phyloP scores from a whole-genome alignment of 2,329 filamentous ascomycete genomes.

The Aspergillus transmontanensis region DNA sequence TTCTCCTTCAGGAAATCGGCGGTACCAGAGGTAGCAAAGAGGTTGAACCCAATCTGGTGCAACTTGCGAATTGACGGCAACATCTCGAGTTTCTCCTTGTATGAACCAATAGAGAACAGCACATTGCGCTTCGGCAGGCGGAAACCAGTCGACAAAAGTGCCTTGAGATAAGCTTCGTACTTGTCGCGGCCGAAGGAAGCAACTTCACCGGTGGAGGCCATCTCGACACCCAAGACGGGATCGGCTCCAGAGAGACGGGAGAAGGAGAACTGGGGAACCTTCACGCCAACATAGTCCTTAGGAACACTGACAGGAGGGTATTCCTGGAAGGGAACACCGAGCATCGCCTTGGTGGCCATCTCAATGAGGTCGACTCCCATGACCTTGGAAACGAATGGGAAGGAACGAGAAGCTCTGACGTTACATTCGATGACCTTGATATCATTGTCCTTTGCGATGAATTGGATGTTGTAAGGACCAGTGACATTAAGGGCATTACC shows the following conservation, averaged over 20 bases:
- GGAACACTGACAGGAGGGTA: slow-evolving; percentile 79
- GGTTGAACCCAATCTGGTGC: slow-evolving; percentile 87
- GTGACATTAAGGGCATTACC: slow-evolving; percentile 92
- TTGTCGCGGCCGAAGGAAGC: slow-evolving; percentile 95
- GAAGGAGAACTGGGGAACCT: slow-evolving; percentile 99
- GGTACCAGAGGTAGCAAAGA: slow-evolving; percentile 94
- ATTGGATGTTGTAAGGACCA: slow-evolving; percentile 97
- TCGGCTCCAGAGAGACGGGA: slow-evolving; percentile 94
- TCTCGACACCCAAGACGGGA: slow-evolving; percentile 95
- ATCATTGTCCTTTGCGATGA: slow-evolving; percentile 98
- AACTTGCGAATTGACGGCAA: slow-evolving; percentile 88
- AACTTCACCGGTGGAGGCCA: slow-evolving; percentile 98
- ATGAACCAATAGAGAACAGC: slow-evolving; percentile 90
- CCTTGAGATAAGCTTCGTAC: slow-evolving; percentile 97
- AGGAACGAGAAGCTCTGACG: slow-evolving; percentile 91
- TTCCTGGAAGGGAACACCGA: slow-evolving; percentile 76
- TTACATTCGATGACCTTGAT: slow-evolving; percentile 99
- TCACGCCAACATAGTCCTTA: slow-evolving; percentile 87
- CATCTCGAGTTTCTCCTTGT: slow-evolving; percentile 98
- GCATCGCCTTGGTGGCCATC: slow-evolving; percentile 97
- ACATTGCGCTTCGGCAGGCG: slow-evolving; percentile 95
- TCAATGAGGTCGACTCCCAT: slow-evolving; percentile 98
- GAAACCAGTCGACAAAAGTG: slow-evolving; percentile 92
- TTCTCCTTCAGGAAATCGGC: slow-evolving; percentile 96
- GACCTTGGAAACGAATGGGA: slow-evolving; percentile 97